A percentile compares a stretch with the other conserved stretches of the same genome.
phyloP scores from a whole-genome alignment of 306 rosid genomes.

The Quercus aquifolioides region DNA sequence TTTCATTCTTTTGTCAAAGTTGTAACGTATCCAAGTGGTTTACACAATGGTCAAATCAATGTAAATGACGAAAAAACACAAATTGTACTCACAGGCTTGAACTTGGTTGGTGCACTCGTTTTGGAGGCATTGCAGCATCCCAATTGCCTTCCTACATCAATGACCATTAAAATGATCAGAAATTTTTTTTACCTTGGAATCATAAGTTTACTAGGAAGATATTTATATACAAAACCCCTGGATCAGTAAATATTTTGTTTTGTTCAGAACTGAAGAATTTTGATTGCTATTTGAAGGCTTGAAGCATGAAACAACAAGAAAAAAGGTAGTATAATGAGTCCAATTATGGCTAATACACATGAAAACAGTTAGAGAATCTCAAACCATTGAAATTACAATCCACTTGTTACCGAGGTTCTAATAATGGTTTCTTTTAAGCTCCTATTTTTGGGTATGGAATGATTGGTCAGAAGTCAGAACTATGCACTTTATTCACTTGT shows the following conservation, averaged over 20 bases:
- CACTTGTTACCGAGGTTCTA: not conserved
- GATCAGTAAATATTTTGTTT: not conserved
- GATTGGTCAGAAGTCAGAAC: not conserved
- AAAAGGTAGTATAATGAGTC: not conserved
- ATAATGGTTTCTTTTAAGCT: not conserved
- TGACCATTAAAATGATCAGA: not conserved
- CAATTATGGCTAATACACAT: not conserved
- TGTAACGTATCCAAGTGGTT: not conserved
- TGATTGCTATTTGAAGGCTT: not conserved
- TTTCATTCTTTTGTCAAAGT: not conserved
- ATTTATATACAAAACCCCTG: not conserved
- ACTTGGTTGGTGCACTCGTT: constrained; percentile 16
- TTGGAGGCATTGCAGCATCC: constrained; percentile 28
- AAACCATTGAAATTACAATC: not conserved
- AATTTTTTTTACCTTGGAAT: not conserved
- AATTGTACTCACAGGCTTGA: constrained; percentile 23
- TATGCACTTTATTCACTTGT: not conserved
- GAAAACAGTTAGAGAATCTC: not conserved
- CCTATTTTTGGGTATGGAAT: not conserved
- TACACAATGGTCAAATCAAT: not conserved
- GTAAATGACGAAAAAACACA: not conserved
- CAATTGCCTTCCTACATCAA: constrained; percentile 18
- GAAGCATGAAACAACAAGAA: not conserved
- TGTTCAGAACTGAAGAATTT: not conserved
- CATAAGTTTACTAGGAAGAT: not conserved